Percentiles rank a stretch among this genome's conserved stretches.
phyloP scores from a whole-genome alignment of 108 stramenopile genomes.

The Cyclotella choctawhatcheeana region DNA sequence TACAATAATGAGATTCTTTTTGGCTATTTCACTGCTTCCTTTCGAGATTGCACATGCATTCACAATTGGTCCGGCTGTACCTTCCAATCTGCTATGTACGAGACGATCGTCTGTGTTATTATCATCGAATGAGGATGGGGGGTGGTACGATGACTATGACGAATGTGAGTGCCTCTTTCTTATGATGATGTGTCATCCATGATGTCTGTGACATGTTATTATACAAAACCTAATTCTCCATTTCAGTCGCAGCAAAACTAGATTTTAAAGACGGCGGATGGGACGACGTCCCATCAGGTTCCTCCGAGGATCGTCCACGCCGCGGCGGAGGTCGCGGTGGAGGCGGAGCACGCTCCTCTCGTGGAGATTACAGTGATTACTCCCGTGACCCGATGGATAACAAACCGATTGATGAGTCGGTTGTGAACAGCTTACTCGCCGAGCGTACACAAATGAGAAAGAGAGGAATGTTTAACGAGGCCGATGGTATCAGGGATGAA shows the following conservation, averaged over 20 bases:
- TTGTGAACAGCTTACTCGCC: slow-evolving; percentile 54
- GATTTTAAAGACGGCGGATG: slow-evolving; percentile 40
- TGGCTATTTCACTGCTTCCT: not conserved
- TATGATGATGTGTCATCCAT: not conserved
- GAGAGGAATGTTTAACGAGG: slow-evolving; percentile 61
- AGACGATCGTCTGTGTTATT: not conserved
- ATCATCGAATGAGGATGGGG: slow-evolving; percentile 10
- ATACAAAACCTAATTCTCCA: too few relatives aligned
- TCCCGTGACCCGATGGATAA: slow-evolving; percentile 52
- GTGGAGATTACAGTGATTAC: slow-evolving; percentile 48
- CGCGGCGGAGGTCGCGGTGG: slow-evolving; percentile 4
- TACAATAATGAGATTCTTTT: not conserved
- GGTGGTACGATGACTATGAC: slow-evolving; percentile 48
- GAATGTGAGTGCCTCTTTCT: slow-evolving; percentile 18
- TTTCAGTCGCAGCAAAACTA: slow-evolving; percentile 23
- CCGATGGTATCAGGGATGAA: slow-evolving; percentile 74
- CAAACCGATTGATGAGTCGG: slow-evolving; percentile 42
- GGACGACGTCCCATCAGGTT: slow-evolving; percentile 16
- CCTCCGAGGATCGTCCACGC: slow-evolving; percentile 10
- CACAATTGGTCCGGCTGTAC: not conserved
- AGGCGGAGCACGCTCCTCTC: not conserved
- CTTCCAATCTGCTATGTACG: not conserved
- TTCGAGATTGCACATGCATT: slow-evolving; percentile 4
- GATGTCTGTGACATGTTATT: too few relatives aligned
- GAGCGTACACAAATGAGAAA: slow-evolving; percentile 52